Percentiles rank a stretch among this genome's conserved stretches.
These are phyloP conservation scores for Blastocystis sp. DNA, from an alignment of 352 stramenopile species.

Conservation along the genomic window DNA sequence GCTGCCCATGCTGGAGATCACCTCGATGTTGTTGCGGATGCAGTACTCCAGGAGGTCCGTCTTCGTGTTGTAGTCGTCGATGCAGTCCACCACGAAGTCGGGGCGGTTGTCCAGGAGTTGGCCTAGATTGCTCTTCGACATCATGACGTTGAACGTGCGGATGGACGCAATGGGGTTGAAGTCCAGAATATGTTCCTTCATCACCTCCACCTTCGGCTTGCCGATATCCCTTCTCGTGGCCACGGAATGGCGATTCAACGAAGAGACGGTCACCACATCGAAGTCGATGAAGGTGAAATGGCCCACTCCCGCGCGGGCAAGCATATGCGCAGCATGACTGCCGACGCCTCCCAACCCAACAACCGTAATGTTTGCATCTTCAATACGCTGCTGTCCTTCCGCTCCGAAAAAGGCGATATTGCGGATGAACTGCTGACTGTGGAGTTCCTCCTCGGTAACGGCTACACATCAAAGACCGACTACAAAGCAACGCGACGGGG, in stretches of 20 bases:
- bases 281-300: slow-evolving; percentile 95
- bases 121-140: slow-evolving; percentile 48
- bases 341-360: slow-evolving; percentile 93
- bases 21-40: slow-evolving; percentile 75
- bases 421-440: slow-evolving; percentile 79
- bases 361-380: slow-evolving; percentile 85
- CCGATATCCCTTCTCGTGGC: slow-evolving; percentile 91
- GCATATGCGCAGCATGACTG: slow-evolving; percentile 90
- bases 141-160: not conserved
- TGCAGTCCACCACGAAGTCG: slow-evolving; percentile 93
- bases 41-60: slow-evolving; percentile 86
- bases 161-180: slow-evolving; percentile 71
- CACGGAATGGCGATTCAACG: slow-evolving; percentile 94
- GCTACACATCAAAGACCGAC: not conserved
- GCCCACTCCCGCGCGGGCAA: slow-evolving; percentile 88
- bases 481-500: not conserved
- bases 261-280: slow-evolving; percentile 97
- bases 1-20: slow-evolving; percentile 85
- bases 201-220: slow-evolving; percentile 78
- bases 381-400: slow-evolving; percentile 83
- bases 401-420: slow-evolving; percentile 89
- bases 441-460: slow-evolving; percentile 67
- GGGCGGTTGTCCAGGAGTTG: slow-evolving; percentile 71
- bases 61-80: slow-evolving; percentile 98
- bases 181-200: slow-evolving; percentile 78